A percentile compares a stretch with the other conserved stretches of the same genome.
Evolutionary conservation across 306 rosid species (phyloP).

Genomic region (Purshia tridentata): DNA sequence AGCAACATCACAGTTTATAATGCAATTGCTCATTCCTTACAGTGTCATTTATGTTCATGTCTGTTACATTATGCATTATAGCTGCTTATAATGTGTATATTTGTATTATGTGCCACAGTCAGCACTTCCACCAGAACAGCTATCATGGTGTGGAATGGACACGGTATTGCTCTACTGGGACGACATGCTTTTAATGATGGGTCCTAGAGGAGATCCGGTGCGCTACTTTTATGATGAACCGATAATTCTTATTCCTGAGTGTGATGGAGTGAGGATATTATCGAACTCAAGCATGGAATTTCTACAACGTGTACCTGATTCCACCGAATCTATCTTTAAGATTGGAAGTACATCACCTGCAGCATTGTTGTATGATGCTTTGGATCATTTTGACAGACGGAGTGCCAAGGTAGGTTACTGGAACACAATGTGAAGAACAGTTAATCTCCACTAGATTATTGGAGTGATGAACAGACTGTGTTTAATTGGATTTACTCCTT

Average conservation of each 20-base stretch:
- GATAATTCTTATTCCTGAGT: conserved; percentile 77
- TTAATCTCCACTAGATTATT: background rate
- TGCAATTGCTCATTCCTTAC: background rate
- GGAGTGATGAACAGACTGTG: background rate
- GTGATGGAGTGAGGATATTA: conserved; percentile 95
- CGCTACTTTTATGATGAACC: conserved; percentile 90
- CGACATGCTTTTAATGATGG: conserved; percentile 96
- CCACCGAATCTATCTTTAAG: conserved; percentile 87
- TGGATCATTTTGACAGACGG: conserved; percentile 95
- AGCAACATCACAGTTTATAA: background rate
- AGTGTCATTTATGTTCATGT: background rate
- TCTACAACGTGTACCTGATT: conserved; percentile 91
- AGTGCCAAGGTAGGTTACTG: conserved; percentile 88
- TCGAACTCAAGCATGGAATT: conserved; percentile 86
- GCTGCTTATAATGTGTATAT: background rate
- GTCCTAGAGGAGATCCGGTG: conserved; percentile 91
- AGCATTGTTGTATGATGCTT: conserved; percentile 88
- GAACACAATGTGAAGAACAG: no score
- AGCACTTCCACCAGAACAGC: conserved; percentile 88
- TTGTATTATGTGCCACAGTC: conserved; percentile 55
- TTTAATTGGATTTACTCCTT: no score
- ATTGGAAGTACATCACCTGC: conserved; percentile 98
- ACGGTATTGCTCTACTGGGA: conserved; percentile 95
- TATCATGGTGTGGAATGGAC: conserved; percentile 98
- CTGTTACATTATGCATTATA: background rate